Evolutionary conservation across 2,329 filamentous ascomycete genomes (phyloP).

Genomic region (Bipolaris bicolor): DNA sequence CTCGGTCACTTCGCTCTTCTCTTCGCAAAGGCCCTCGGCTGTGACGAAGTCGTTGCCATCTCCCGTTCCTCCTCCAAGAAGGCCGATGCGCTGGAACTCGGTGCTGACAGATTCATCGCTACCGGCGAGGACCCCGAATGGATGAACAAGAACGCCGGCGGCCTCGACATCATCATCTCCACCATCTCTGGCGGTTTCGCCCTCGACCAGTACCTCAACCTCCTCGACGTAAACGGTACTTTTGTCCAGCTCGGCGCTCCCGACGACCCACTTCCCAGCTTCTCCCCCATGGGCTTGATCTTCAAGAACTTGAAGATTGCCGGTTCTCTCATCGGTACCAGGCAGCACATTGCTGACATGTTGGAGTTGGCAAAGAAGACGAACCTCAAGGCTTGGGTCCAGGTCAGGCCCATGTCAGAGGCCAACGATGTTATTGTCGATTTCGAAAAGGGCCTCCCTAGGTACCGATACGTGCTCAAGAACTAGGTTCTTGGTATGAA

Average conservation of each 20-base stretch:
- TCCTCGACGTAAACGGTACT: slow-evolving; percentile 65
- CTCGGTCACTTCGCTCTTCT: slow-evolving; percentile 75
- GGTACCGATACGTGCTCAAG: slow-evolving; percentile 51
- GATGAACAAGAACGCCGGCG: slow-evolving; percentile 60
- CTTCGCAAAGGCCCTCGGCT: slow-evolving; percentile 72
- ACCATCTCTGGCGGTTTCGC: slow-evolving; percentile 65
- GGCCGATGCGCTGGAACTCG: slow-evolving; percentile 64
- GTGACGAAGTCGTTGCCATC: slow-evolving; percentile 69
- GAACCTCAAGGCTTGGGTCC: slow-evolving; percentile 51
- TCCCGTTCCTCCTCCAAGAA: slow-evolving; percentile 67
- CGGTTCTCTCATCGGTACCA: slow-evolving; percentile 68
- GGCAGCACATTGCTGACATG: slow-evolving; percentile 65
- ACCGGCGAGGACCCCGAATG: slow-evolving; percentile 65
- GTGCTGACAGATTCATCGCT: slow-evolving; percentile 66
- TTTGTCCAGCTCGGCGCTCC: slow-evolving; percentile 72
- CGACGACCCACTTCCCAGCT: slow-evolving; percentile 59
- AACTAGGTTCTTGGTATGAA: slow-evolving; percentile 19
- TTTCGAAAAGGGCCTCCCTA: slow-evolving; percentile 50
- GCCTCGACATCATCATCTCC: slow-evolving; percentile 64
- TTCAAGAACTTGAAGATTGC: slow-evolving; percentile 64
- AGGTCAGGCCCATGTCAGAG: slow-evolving; percentile 50
- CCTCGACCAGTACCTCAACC: slow-evolving; percentile 63
- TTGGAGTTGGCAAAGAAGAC: slow-evolving; percentile 51
- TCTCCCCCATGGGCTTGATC: slow-evolving; percentile 62
- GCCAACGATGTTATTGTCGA: slow-evolving; percentile 46